A percentile compares a stretch with the other conserved stretches of the same genome.
Conservation (phyloP, 192 early-diverging fungal genomes). For the Backusella circina region DNA sequence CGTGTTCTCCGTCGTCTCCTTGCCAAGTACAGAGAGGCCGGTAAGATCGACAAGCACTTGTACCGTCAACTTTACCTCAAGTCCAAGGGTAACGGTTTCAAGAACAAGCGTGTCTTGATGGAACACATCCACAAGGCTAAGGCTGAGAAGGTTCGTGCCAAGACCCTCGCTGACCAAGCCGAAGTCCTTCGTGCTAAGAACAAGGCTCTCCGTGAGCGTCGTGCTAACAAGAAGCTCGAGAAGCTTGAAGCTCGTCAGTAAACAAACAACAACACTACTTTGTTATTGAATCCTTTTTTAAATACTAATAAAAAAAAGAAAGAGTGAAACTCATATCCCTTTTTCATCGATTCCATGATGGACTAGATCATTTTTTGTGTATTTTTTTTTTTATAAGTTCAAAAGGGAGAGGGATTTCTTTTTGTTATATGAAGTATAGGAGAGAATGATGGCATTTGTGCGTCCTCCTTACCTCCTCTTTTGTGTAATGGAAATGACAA, state of each 20-base stretch:
- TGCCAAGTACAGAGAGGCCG: slow-evolving; percentile 95
- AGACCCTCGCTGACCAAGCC: slow-evolving; percentile 92
- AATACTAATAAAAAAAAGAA: background rate
- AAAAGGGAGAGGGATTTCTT: background rate
- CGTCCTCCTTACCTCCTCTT: too few species aligned
- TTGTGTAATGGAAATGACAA: too few species aligned
- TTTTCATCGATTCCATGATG: too few species aligned
- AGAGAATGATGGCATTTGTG: too few species aligned
- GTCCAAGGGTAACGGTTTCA: slow-evolving; percentile 99
- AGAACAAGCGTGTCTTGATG: slow-evolving; percentile 99
- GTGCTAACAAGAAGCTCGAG: slow-evolving; percentile 76
- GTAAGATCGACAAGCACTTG: slow-evolving; percentile 98
- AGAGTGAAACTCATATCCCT: background rate
- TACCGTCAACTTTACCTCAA: slow-evolving; percentile 94
- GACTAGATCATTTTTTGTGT: too few species aligned
- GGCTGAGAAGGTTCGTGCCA: slow-evolving; percentile 94
- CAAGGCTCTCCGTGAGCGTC: slow-evolving; percentile 94
- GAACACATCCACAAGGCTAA: slow-evolving; percentile 99
- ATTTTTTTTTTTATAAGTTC: too few species aligned
- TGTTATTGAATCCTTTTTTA: background rate
- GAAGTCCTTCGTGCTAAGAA: slow-evolving; percentile 95
- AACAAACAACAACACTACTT: background rate
- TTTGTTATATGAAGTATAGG: too few species aligned
- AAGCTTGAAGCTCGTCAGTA: slow-evolving; percentile 50
- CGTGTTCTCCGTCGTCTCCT: slow-evolving; percentile 93